Evolutionary conservation across 2,329 filamentous ascomycete genomes (phyloP), one percentile per base, ranked within the genome.

Genomic region (Coniochaeta pulveracea): DNA sequence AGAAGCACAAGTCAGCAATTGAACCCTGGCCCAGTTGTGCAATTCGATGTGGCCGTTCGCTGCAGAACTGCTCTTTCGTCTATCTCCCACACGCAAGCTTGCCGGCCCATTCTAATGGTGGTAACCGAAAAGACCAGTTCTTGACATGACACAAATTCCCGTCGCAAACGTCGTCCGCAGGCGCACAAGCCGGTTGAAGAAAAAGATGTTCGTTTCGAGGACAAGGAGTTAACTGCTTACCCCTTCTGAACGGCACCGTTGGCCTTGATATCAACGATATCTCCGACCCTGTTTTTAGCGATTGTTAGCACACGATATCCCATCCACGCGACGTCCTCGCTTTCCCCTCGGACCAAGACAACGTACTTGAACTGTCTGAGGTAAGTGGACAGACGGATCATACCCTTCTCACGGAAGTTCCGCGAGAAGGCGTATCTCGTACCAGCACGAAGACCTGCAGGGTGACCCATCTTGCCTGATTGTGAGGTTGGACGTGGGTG

Each of bases 171-270:
- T n/a, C n/a, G n/a, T n/a, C n/a, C n/a, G n/a, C n/a, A n/a, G n/a
- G n/a, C n/a, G n/a, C n/a, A n/a, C n/a, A n/a, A n/a, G n/a, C n/a
- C n/a, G n/a, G n/a, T n/a, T n/a, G n/a, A n/a, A n/a, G n/a, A 24
- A 24, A n/a, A 24, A 24, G 22, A 9, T 24, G 22, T 24, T 24
- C 9, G 22, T n/a, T n/a, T 24, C 22, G 22, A 24, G 22, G 22
- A 24, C 9, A 10, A 29, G 23, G 21, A 33, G 18, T 22, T 17
- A 17, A 17, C 47, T 53, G 69, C 80, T 78, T 71, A 91, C 83
- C 86, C 88, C 79, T 94, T 93, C 74, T 94, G 88, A 47, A 93
- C 83, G 58, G 86, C 91, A 81, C 88, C 91, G 73, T 98, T 96
- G 60, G 83, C 84, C 70, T 93, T 93, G 64, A 98, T 85, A 63